A percentile compares a stretch with the other conserved stretches of the same genome.
phyloP scores from a whole-genome alignment of 345 rosid genomes.

The Arabis hirsuta region DNA sequence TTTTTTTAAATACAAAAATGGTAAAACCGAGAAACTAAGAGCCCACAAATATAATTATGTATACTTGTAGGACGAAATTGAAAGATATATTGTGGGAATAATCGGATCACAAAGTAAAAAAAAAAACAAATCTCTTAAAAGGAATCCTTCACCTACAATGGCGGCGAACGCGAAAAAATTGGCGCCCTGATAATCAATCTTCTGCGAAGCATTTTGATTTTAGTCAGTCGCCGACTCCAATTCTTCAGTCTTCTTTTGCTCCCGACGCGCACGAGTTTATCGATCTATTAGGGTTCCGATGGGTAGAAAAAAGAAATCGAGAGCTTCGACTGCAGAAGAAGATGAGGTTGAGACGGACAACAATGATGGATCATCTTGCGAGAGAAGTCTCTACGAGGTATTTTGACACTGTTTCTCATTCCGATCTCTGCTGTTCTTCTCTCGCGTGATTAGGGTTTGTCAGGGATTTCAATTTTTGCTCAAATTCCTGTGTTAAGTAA shows the following conservation, averaged over 20 bases:
- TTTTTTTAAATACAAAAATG: no score
- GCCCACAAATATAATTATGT: no score
- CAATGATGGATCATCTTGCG: constrained; percentile 44
- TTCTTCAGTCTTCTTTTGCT: not conserved
- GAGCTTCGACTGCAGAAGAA: constrained; percentile 52
- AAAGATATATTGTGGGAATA: no score
- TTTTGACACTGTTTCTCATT: not conserved
- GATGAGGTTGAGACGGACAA: constrained; percentile 46
- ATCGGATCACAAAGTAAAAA: no score
- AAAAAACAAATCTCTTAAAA: no score
- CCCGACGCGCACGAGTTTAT: not conserved
- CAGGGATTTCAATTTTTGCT: not conserved
- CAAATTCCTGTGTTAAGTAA: no score
- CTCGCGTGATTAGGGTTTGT: not conserved
- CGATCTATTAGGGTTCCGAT: constrained; percentile 43
- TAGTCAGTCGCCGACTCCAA: not conserved
- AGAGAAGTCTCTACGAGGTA: constrained; percentile 68
- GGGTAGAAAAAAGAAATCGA: constrained; percentile 64
- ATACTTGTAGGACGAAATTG: no score
- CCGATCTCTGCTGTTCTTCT: not conserved
- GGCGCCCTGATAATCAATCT: constrained; percentile 16
- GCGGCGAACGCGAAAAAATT: constrained; percentile 12
- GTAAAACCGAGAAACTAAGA: no score
- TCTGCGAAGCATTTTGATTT: not conserved
- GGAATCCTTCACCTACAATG: constrained; percentile 1